Evolutionary conservation across 208 protist genomes (phyloP).

Genomic region (Acanthamoeba castellanii): DNA sequence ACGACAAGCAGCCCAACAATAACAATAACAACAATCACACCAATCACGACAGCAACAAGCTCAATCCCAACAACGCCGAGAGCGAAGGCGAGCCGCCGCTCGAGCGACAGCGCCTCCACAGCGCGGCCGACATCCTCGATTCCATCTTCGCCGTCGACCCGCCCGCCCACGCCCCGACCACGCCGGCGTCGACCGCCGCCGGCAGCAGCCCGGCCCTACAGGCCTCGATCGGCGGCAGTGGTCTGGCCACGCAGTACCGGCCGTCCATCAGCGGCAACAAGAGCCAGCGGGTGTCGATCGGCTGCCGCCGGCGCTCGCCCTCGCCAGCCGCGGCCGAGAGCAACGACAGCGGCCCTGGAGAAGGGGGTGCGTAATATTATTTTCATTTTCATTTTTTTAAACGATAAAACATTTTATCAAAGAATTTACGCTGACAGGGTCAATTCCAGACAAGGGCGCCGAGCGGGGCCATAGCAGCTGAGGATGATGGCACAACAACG

Average conservation of each 20-base stretch:
- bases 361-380: too few species aligned
- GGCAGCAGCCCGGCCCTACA: not conserved
- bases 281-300: not conserved
- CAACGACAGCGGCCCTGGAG: too few species aligned
- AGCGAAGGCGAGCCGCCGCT: not conserved
- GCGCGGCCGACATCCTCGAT: conserved; percentile 2
- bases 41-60: not conserved
- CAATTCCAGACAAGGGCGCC: too few species aligned
- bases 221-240: not conserved
- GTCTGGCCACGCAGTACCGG: not conserved
- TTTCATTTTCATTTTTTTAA: too few species aligned
- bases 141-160: not conserved
- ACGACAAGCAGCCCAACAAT: not conserved
- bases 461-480: too few species aligned
- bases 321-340: too few species aligned
- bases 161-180: not conserved
- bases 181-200: not conserved
- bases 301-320: too few species aligned
- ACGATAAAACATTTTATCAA: too few species aligned
- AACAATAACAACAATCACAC: not conserved
- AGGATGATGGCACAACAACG: too few species aligned
- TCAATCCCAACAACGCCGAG: not conserved
- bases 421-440: too few species aligned
- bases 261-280: not conserved
- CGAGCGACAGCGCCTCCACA: not conserved